Evolutionary conservation across 176 grass and related monocot species (phyloP).

Genomic region (Themeda triandra): DNA sequence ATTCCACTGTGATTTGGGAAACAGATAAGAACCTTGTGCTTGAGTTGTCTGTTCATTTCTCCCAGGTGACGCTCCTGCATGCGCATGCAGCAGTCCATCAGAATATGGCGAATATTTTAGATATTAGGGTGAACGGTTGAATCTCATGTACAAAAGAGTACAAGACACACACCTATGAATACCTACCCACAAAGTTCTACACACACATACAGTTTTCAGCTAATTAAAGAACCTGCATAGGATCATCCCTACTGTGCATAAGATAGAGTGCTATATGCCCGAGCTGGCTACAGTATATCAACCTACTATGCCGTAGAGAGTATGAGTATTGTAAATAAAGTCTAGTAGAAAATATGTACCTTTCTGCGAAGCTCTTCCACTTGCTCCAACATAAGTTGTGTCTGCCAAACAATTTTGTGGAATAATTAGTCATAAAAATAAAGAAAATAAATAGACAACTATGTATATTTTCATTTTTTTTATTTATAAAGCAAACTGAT

Average conservation of each 20-base stretch:
- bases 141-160: neutral
- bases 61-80: constrained; percentile 88
- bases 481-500: neutral
- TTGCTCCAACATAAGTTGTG: constrained; percentile 90
- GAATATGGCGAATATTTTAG: neutral
- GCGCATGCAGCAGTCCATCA: neutral
- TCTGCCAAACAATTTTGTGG: constrained; percentile 37
- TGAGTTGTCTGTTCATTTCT: constrained; percentile 95
- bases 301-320: neutral
- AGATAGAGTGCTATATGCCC: neutral
- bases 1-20: neutral
- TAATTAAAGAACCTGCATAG: neutral
- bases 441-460: neutral
- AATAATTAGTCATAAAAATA: neutral
- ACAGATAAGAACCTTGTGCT: constrained; percentile 50
- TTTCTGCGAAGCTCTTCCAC: constrained; percentile 92
- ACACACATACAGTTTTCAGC: neutral
- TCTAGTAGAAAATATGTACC: constrained; percentile 24
- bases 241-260: constrained; percentile 5
- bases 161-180: neutral
- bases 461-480: neutral
- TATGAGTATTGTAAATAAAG: neutral
- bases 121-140: neutral
- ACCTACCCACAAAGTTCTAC: neutral
- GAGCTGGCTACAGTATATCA: neutral